Evolutionary conservation across 805 yeast species (phyloP).

Genomic region (Saccharomycopsis sp.): DNA sequence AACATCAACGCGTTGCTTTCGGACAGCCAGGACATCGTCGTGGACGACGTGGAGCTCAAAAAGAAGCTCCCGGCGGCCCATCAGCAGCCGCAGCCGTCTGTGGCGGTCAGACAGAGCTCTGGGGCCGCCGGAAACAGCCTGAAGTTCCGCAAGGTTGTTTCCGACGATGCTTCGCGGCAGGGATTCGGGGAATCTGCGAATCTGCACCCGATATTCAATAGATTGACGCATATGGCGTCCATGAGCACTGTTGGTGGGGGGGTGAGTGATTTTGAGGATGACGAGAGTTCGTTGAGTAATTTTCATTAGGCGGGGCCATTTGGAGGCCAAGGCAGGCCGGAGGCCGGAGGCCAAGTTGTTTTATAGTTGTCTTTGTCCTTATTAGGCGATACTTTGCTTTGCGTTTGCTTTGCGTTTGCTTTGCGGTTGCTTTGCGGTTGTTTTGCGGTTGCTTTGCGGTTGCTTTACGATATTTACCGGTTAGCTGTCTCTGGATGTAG

Average conservation of each 20-base stretch:
- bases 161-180: background rate
- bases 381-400: too few species aligned
- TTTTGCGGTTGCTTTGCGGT: too few species aligned
- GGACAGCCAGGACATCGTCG: conserved; percentile 10
- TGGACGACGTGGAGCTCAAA: conserved; percentile 11
- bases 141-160: background rate
- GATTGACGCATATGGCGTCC: conserved; percentile 16
- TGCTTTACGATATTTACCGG: too few species aligned
- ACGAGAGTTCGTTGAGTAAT: conserved; percentile 15
- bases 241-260: conserved; percentile 17
- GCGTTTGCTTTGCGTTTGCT: too few species aligned
- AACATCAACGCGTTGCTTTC: conserved; percentile 14
- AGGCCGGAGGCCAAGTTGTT: too few species aligned
- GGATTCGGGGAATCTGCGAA: background rate
- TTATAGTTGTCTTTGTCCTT: too few species aligned
- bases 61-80: background rate
- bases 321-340: too few species aligned
- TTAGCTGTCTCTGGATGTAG: too few species aligned
- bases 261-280: conserved; percentile 21
- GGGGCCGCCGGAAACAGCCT: background rate
- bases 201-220: conserved; percentile 4
- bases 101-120: background rate
- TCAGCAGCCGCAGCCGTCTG: background rate
- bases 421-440: too few species aligned
- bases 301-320: too few species aligned